Evolutionary conservation across 148 eudicot genomes (phyloP).

Genomic region (Selenicereus undatus): DNA sequence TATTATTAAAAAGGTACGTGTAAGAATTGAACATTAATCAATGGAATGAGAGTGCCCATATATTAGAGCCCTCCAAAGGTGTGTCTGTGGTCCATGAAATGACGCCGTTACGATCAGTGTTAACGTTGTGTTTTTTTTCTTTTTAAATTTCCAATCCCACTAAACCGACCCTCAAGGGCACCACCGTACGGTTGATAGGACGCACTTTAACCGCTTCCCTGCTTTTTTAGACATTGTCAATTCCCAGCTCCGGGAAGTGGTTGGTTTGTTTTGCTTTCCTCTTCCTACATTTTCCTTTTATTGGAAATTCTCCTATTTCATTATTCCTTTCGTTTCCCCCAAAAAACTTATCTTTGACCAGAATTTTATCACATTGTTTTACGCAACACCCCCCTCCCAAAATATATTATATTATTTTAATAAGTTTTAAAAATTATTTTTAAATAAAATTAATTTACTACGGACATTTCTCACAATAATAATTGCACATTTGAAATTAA

Average conservation of each 20-base stretch:
- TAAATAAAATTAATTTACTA: too few species aligned
- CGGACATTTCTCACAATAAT: too few species aligned
- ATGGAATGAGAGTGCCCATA: background rate
- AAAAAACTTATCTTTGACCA: too few species aligned
- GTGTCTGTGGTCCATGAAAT: background rate
- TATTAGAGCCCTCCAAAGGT: background rate
- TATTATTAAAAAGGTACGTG: background rate
- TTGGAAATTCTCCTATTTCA: too few species aligned
- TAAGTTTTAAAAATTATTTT: too few species aligned
- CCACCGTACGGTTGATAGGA: background rate
- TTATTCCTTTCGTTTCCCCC: too few species aligned
- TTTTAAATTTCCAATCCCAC: background rate
- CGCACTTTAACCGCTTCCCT: background rate
- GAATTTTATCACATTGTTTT: too few species aligned
- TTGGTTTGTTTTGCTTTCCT: background rate
- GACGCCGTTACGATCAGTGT: background rate
- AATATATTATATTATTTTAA: too few species aligned
- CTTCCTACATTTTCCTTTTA: background rate
- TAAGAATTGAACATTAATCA: background rate
- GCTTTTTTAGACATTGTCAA: background rate
- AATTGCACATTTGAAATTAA: too few species aligned
- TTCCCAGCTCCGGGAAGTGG: background rate
- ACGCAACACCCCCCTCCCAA: too few species aligned
- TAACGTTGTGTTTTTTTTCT: background rate
- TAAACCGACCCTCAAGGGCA: background rate